Evolutionary conservation across 805 yeast genomes (phyloP), one percentile per base, ranked within the genome.

Genomic region (Candida germanica): DNA sequence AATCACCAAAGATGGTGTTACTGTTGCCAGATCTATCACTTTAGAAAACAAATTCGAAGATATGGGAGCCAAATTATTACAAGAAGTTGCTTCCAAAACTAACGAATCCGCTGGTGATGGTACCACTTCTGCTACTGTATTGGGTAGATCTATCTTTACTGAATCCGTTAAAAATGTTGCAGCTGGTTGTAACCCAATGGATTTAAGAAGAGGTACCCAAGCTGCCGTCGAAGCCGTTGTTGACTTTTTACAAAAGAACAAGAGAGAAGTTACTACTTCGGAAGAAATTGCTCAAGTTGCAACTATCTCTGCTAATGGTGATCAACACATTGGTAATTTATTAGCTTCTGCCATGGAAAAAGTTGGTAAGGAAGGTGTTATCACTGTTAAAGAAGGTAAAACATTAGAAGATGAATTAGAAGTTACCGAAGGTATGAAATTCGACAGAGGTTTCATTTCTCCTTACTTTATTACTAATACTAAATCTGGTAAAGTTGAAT

Each of bases 101-200:
- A 93, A 93, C 65, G 96, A 91, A 66, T 77, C 84, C 52, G 97
- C 98, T 43, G 98, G 98, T 69, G 98, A 91, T 56, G 98, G 98
- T 66, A 91, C 98, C 47, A 91, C 98, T 25, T 83, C 95, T 29
- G 97, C 98, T 51, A 93, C 98, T 32, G 95, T 91, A 37, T 75
- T 91, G 51, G 98, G 97, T 50, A 85, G 95, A 65, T 83, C 96
- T 40, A 91, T 91, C 51, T 87, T 91, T 72, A 82, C 95, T 42
- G 97, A 93, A 68, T 79, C 94, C 20, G 95, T 91, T 43, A 88
- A 87, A 75, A 87, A 87, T 57, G 98, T 93, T 29, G 97, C 98
- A 44, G 96, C 98, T 39, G 98, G 98, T 43, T 89, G 96, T 69
- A 93, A 91, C 73, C 98, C 98, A 53, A 89, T 88, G 93, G 98